These are phyloP conservation scores for Flaveria sonorensis DNA, from an alignment of 129 eudicot species.

Conservation along the genomic window DNA sequence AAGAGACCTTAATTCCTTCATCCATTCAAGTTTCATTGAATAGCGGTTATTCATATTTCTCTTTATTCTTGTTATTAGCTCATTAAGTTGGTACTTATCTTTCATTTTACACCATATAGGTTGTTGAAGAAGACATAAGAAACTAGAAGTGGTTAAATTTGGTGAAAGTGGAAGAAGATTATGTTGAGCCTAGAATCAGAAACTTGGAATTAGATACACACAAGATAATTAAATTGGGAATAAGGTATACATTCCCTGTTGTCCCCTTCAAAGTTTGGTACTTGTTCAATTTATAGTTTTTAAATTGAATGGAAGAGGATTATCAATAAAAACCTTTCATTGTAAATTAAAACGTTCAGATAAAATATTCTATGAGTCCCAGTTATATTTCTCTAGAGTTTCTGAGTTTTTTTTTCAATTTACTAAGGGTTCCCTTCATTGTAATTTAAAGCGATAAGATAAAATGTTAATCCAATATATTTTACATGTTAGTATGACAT, in stretches of 20 bases:
- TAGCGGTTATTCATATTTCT: constrained; percentile 14
- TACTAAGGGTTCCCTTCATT: too few species aligned
- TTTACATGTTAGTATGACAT: constrained; percentile 26
- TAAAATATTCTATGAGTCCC: too few species aligned
- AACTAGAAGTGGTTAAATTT: constrained; percentile 29
- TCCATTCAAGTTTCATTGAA: constrained; percentile 36
- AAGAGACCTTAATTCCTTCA: constrained; percentile 34
- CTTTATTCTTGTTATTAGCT: constrained; percentile 12
- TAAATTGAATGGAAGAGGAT: constrained; percentile 40
- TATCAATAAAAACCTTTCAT: constrained; percentile 38
- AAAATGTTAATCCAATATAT: too few species aligned
- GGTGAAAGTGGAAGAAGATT: constrained; percentile 45
- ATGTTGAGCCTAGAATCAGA: constrained; percentile 72
- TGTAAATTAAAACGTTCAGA: too few species aligned
- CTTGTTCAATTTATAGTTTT: constrained; percentile 48
- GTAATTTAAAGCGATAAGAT: too few species aligned
- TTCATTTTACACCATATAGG: constrained; percentile 22
- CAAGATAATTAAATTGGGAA: constrained; percentile 34
- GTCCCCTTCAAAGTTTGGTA: constrained; percentile 83
- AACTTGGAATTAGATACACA: constrained; percentile 54
- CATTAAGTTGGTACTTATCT: constrained; percentile 17
- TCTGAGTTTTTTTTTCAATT: too few species aligned
- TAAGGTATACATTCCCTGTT: constrained; percentile 61
- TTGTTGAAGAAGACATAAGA: constrained; percentile 18
- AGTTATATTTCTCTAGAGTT: too few species aligned